A percentile compares a stretch with the other conserved stretches of the same genome.
phyloP scores from a whole-genome alignment of 805 yeast species.

The Geotrichum ghanense region DNA sequence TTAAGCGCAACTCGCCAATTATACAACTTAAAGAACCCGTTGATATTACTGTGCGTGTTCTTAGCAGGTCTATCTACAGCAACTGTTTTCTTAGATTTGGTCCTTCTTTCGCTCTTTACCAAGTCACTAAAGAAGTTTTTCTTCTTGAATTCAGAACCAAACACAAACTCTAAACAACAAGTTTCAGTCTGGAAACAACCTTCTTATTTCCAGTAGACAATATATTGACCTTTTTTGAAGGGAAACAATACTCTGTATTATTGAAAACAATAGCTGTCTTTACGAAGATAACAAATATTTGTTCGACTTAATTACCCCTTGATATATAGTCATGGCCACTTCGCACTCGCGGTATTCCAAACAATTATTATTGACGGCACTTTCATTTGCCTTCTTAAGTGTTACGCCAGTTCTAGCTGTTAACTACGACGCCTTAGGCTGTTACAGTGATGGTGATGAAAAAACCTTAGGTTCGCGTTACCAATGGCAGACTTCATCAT shows the following conservation, averaged over 20 bases:
- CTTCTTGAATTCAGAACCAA: neutral
- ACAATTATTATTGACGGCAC: neutral
- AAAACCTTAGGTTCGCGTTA: neutral
- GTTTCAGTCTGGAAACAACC: too few species aligned
- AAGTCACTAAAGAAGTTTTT: neutral
- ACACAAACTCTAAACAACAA: too few species aligned
- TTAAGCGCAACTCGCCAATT: neutral
- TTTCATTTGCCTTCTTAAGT: neutral
- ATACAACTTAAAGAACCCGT: neutral
- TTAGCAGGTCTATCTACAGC: neutral
- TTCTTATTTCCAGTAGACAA: too few species aligned
- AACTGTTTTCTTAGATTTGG: neutral
- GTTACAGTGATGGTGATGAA: neutral
- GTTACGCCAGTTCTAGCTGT: neutral
- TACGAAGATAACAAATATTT: too few species aligned
- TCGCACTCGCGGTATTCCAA: neutral
- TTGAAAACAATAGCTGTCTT: too few species aligned
- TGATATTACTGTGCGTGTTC: neutral
- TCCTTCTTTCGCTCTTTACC: neutral
- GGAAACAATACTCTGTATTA: too few species aligned
- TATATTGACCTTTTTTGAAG: too few species aligned
- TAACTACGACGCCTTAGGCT: slow-evolving; percentile 1
- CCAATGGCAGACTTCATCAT: neutral
- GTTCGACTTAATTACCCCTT: too few species aligned
- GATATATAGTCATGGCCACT: neutral